Conservation (phyloP, 2,329 filamentous ascomycete species). For the Botrytis hyacinthi region DNA sequence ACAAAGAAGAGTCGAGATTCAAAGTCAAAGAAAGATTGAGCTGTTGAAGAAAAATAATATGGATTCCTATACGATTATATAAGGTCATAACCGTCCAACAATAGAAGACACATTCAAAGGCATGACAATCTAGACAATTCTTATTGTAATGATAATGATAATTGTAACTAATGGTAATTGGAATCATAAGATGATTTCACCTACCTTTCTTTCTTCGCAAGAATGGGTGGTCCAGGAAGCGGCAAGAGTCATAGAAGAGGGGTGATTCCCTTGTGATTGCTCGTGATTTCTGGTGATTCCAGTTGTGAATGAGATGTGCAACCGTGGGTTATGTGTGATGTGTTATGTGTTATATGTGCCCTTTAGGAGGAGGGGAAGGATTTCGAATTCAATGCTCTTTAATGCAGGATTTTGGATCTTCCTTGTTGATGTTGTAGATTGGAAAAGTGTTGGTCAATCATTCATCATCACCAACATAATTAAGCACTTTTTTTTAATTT, state of each 20-base stretch:
- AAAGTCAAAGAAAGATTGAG: not conserved
- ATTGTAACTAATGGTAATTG: not conserved
- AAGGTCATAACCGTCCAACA: not conserved
- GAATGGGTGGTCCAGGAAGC: slow-evolving; percentile 1
- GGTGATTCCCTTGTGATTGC: not conserved
- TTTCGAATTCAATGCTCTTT: not conserved
- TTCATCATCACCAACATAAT: not conserved
- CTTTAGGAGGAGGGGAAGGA: not conserved
- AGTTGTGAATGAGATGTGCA: not conserved
- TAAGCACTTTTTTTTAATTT: not conserved
- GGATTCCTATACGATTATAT: not conserved
- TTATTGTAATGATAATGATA: not conserved
- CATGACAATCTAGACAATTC: slow-evolving; percentile 3
- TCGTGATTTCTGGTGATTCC: not conserved
- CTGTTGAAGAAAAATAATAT: not conserved
- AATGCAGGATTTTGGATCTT: not conserved
- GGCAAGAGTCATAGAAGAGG: not conserved
- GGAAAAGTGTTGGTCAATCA: not conserved
- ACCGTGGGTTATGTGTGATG: too few species aligned
- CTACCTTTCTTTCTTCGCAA: not conserved
- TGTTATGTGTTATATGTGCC: not conserved
- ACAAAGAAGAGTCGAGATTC: not conserved
- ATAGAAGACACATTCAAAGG: not conserved
- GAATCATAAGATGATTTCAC: not conserved
- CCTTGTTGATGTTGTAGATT: not conserved